Conservation (phyloP, 164 flowering plant species). For the grape (Vitis vinifera) region DNA sequence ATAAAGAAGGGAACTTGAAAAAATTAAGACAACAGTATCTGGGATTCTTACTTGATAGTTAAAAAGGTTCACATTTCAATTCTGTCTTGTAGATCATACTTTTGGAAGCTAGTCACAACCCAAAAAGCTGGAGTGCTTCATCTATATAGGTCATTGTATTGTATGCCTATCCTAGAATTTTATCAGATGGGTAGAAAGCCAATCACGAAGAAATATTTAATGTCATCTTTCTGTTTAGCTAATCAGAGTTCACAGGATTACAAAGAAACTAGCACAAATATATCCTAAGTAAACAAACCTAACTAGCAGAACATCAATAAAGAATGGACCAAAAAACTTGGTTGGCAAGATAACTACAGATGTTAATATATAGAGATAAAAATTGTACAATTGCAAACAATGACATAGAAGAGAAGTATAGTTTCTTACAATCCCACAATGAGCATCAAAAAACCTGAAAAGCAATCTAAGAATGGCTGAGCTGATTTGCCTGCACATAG, state of each 20-base stretch:
- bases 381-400: background rate
- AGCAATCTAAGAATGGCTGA: constrained; percentile 91
- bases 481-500: constrained; percentile 88
- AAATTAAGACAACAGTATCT: no score
- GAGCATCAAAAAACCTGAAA: constrained; percentile 82
- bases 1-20: no score
- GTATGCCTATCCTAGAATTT: no score
- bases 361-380: background rate
- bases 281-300: background rate
- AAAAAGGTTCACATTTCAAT: no score
- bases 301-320: background rate
- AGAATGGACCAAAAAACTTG: background rate
- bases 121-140: no score
- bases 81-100: no score
- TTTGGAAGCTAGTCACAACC: no score
- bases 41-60: no score
- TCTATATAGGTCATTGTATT: no score
- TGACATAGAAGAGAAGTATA: constrained; percentile 1
- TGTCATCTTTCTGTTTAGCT: background rate
- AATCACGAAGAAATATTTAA: background rate
- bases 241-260: background rate
- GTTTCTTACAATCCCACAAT: constrained; percentile 78
- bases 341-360: background rate
- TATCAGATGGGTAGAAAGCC: no score
- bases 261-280: background rate